These are phyloP conservation scores for Dactylellina drechsleri DNA, from an alignment of 2,329 filamentous ascomycete genomes.

Conservation along the genomic window DNA sequence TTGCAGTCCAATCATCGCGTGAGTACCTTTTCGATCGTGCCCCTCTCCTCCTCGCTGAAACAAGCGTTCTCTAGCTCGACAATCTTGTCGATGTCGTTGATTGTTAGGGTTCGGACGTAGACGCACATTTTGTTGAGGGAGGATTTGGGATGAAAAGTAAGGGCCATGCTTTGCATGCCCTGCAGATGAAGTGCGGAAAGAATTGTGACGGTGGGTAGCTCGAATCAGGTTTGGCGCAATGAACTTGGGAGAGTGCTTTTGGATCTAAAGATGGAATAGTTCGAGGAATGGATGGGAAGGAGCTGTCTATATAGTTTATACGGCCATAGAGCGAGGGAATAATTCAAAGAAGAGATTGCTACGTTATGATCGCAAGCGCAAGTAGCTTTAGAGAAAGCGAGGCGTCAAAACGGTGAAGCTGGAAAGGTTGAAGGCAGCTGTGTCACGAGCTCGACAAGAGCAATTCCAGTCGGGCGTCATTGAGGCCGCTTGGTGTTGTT, in stretches of 20 bases:
- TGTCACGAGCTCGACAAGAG: conserved; percentile 40
- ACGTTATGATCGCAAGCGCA: too few species aligned
- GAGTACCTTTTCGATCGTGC: conserved; percentile 41
- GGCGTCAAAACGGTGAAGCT: conserved; percentile 13
- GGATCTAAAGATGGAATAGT: background rate
- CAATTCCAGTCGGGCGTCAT: conserved; percentile 1
- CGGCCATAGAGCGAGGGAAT: too few species aligned
- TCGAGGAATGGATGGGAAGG: conserved; percentile 3
- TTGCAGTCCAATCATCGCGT: background rate
- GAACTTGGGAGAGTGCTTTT: conserved; percentile 2
- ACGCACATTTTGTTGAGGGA: conserved; percentile 41
- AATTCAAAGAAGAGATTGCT: too few species aligned
- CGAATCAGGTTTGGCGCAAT: conserved; percentile 6
- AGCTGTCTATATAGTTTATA: conserved; percentile 13
- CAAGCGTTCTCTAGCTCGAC: conserved; percentile 48
- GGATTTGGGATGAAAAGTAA: conserved; percentile 51
- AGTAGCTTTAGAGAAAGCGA: background rate
- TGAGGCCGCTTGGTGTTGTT: conserved; percentile 25
- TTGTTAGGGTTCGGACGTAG: conserved; percentile 45
- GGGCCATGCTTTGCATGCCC: conserved; percentile 55
- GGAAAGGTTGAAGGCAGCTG: conserved; percentile 39
- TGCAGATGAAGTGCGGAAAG: conserved; percentile 41
- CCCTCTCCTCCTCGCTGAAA: conserved; percentile 44
- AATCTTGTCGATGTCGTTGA: conserved; percentile 51
- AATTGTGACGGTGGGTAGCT: conserved; percentile 23